Conservation (phyloP, 2,329 filamentous ascomycete species). For the Epichloe sylvatica region DNA sequence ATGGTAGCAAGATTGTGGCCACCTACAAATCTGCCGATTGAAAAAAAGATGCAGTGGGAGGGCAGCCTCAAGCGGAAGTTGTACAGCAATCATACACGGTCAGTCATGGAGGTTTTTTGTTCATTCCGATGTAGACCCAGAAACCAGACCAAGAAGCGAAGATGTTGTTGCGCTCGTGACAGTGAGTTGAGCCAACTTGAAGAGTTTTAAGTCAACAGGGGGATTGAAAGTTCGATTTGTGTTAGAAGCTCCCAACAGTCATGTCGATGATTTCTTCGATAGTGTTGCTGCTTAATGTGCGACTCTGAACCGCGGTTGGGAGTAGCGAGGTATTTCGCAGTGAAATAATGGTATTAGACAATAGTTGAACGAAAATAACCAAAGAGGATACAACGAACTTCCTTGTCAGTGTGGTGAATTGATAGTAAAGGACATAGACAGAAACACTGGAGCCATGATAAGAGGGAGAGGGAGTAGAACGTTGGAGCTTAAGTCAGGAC, state of each 20-base stretch:
- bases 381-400: neutral
- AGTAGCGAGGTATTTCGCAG: neutral
- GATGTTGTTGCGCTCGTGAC: constrained; percentile 56
- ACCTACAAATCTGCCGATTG: neutral
- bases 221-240: neutral
- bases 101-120: constrained; percentile 96
- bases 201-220: constrained; percentile 33
- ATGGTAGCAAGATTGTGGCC: constrained; percentile 17
- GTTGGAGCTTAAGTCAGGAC: neutral
- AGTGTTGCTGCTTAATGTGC: neutral
- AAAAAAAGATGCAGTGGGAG: neutral
- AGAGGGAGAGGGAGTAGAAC: constrained; percentile 7
- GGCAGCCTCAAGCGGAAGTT: neutral
- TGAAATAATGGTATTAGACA: neutral
- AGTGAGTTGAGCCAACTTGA: constrained; percentile 89
- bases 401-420: neutral
- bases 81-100: neutral
- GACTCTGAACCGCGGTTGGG: neutral
- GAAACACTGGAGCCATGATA: neutral
- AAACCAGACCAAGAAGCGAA: constrained; percentile 79
- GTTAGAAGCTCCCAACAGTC: neutral
- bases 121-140: constrained; percentile 93
- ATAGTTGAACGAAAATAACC: neutral
- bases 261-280: neutral
- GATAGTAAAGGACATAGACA: neutral